A percentile compares a stretch with the other conserved stretches of the same genome.
Evolutionary conservation across 768 basidiomycete genomes (phyloP).

Genomic region (Leccinum arenicola): DNA sequence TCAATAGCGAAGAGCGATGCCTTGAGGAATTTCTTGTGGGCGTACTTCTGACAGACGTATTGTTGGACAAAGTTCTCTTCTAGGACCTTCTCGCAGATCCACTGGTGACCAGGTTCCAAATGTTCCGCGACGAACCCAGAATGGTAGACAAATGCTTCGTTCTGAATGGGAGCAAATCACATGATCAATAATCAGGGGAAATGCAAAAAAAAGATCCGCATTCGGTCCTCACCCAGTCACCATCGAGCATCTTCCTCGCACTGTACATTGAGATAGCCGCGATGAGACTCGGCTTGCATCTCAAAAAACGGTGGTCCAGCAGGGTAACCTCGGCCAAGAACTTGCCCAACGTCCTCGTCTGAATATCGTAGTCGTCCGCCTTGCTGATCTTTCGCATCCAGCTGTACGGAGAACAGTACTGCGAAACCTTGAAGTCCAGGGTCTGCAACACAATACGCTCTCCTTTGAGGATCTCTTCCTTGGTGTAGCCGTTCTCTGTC

Average conservation of each 20-base stretch:
- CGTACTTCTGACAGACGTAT: conserved; percentile 95
- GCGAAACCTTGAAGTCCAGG: conserved; percentile 91
- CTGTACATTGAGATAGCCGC: conserved; percentile 98
- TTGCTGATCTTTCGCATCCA: conserved; percentile 99
- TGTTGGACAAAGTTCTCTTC: conserved; percentile 78
- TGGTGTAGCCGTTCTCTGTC: conserved; percentile 92
- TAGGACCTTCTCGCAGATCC: conserved; percentile 80
- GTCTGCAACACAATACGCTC: conserved; percentile 95
- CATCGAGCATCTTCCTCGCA: conserved; percentile 89
- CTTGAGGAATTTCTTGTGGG: conserved; percentile 96
- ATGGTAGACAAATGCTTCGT: conserved; percentile 88
- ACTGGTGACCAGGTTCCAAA: conserved; percentile 72
- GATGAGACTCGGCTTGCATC: conserved; percentile 89
- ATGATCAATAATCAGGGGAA: conserved; percentile 19
- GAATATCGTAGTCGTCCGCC: conserved; percentile 97
- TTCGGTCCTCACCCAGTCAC: conserved; percentile 82
- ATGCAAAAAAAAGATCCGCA: conserved; percentile 11
- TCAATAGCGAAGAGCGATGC: conserved; percentile 76
- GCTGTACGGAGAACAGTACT: conserved; percentile 98
- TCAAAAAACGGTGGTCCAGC: conserved; percentile 87
- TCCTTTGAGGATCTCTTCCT: conserved; percentile 97
- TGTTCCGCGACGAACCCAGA: conserved; percentile 91
- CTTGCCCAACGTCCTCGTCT: conserved; percentile 95
- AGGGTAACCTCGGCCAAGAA: conserved; percentile 96
- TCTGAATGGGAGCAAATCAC: conserved; percentile 51